These are phyloP conservation scores for Spergularia bocconei DNA, from an alignment of 148 eudicot genomes.

Conservation along the genomic window DNA sequence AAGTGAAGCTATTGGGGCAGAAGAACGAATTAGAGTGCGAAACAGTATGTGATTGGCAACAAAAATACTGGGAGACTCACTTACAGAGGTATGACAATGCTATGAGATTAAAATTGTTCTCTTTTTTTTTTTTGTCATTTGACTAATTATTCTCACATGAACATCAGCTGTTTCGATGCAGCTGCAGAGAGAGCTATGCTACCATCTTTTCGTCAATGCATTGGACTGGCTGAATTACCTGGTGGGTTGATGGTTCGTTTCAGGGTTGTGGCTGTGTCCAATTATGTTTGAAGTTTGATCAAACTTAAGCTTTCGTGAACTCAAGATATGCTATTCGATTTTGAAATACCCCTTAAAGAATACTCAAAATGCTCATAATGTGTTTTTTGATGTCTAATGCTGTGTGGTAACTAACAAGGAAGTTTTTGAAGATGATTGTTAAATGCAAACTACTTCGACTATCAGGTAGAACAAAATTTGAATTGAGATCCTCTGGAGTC, in stretches of 20 bases:
- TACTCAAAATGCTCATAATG: too few species aligned
- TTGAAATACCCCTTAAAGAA: too few species aligned
- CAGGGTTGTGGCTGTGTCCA: neutral
- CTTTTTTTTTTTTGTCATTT: neutral
- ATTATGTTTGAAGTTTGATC: too few species aligned
- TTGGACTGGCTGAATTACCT: conserved; percentile 59
- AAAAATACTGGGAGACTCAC: conserved; percentile 79
- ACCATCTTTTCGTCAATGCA: conserved; percentile 55
- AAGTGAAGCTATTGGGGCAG: conserved; percentile 19
- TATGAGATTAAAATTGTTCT: conserved; percentile 1
- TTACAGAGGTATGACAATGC: conserved; percentile 59
- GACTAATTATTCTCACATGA: conserved; percentile 24
- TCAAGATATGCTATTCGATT: too few species aligned
- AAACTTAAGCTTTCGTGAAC: too few species aligned
- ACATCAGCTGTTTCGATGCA: conserved; percentile 79
- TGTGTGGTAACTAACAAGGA: too few species aligned
- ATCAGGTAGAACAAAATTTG: too few species aligned
- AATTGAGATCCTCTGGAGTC: too few species aligned
- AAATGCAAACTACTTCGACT: too few species aligned
- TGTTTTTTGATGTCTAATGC: too few species aligned
- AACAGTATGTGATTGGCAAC: conserved; percentile 55
- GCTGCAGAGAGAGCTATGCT: conserved; percentile 79
- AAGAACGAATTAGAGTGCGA: conserved; percentile 29
- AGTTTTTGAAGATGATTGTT: too few species aligned
- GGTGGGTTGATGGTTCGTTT: conserved; percentile 38